Conservation (phyloP, 345 rosid species). For the Euphorbia pulcherrima region DNA sequence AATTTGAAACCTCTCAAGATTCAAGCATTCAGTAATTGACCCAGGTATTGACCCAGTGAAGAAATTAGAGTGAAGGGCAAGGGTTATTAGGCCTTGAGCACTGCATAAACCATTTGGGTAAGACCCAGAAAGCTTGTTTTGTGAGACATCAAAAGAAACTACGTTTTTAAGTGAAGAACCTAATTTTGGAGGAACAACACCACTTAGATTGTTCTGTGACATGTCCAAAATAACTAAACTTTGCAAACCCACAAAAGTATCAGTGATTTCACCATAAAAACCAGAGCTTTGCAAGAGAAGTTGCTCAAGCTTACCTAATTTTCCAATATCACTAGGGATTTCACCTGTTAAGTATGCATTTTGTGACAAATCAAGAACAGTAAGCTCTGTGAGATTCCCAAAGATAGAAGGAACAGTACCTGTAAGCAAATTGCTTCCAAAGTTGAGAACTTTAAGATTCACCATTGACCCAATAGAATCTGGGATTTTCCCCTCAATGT, state of each 20-base stretch:
- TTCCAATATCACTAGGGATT: conserved; percentile 68
- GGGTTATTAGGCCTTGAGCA: conserved; percentile 51
- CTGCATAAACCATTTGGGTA: conserved; percentile 67
- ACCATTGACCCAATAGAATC: conserved; percentile 25
- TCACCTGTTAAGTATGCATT: conserved; percentile 59
- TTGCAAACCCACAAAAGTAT: conserved; percentile 53
- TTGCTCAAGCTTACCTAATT: conserved; percentile 64
- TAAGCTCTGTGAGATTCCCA: conserved; percentile 68
- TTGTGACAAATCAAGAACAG: conserved; percentile 73
- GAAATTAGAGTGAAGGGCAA: conserved; percentile 68
- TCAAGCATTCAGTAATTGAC: conserved; percentile 57
- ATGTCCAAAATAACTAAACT: conserved; percentile 63
- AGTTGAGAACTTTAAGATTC: conserved; percentile 26
- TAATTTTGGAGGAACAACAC: conserved; percentile 45
- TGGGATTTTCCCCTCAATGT: conserved; percentile 27
- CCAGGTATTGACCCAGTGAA: conserved; percentile 58
- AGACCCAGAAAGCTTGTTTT: conserved; percentile 66
- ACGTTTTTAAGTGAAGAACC: conserved; percentile 59
- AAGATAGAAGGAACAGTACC: conserved; percentile 40
- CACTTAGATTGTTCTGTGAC: conserved; percentile 74
- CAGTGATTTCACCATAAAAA: conserved; percentile 70
- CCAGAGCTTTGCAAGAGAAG: conserved; percentile 72
- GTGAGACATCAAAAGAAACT: conserved; percentile 74
- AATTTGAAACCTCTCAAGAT: conserved; percentile 78
- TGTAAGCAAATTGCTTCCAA: conserved; percentile 32